A percentile compares a stretch with the other conserved stretches of the same genome.
Conservation (phyloP, 78 protist genomes). For the Chrysochromulina tobinii region DNA sequence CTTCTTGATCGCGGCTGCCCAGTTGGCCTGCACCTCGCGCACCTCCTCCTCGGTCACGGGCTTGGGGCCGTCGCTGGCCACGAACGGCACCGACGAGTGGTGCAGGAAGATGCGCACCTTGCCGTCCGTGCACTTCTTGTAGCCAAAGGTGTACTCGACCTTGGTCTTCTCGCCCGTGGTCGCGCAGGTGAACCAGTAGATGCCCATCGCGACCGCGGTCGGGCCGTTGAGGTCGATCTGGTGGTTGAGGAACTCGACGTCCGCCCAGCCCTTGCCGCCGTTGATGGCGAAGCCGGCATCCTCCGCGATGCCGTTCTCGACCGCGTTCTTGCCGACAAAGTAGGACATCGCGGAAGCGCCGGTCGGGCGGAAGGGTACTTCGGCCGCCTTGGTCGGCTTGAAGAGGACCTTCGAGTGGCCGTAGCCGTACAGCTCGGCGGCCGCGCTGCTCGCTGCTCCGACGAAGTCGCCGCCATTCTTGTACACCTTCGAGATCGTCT, state of each 20-base stretch:
- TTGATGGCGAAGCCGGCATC: not conserved
- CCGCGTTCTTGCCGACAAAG: conserved; percentile 7
- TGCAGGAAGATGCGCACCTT: conserved; percentile 28
- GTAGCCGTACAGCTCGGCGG: conserved; percentile 17
- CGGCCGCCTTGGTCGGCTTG: no score
- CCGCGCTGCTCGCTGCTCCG: not conserved
- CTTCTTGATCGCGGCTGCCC: not conserved
- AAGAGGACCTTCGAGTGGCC: not conserved
- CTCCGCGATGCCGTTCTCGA: not conserved
- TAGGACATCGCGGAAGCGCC: not conserved
- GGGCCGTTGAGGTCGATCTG: not conserved
- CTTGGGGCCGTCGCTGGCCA: not conserved
- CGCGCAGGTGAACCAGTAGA: not conserved
- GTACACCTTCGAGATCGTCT: no score
- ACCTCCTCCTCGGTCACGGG: conserved; percentile 24
- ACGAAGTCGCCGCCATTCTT: not conserved
- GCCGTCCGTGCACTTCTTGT: not conserved
- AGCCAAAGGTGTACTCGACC: conserved; percentile 30
- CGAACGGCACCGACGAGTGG: conserved; percentile 19
- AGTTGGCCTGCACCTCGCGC: not conserved
- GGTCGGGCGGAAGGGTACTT: not conserved
- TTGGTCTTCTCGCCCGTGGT: not conserved
- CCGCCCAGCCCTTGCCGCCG: not conserved
- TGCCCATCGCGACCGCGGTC: not conserved
- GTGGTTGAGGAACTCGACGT: conserved; percentile 20